Conservation (phyloP, 116 monocot species). For the Trichopus zeylanicus region DNA sequence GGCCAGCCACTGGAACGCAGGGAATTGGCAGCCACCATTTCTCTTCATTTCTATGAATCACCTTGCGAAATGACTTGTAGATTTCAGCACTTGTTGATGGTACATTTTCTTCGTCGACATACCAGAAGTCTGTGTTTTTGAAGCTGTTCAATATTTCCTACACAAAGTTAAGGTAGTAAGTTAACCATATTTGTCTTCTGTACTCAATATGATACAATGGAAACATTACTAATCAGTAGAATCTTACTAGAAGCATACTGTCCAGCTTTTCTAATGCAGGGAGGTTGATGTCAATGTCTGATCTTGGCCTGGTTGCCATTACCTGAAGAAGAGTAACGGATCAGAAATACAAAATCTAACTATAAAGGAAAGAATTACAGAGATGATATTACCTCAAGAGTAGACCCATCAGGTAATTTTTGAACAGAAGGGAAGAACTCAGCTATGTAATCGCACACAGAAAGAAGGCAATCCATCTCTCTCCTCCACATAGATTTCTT, state of each 20-base stretch:
- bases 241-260: constrained; percentile 70
- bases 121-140: constrained; percentile 69
- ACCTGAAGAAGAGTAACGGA: constrained; percentile 30
- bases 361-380: background rate
- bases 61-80: constrained; percentile 39
- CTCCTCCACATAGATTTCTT: constrained; percentile 79
- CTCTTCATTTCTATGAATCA: constrained; percentile 54
- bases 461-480: constrained; percentile 80
- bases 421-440: constrained; percentile 50
- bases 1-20: constrained; percentile 58
- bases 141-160: constrained; percentile 80
- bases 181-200: too few species aligned
- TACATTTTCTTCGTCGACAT: constrained; percentile 46
- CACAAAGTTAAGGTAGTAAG: constrained; percentile 4
- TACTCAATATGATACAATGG: too few species aligned
- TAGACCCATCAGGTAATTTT: constrained; percentile 46
- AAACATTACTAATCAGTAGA: too few species aligned
- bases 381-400: constrained; percentile 42
- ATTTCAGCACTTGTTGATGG: constrained; percentile 23
- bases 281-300: constrained; percentile 78
- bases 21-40: constrained; percentile 94
- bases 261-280: constrained; percentile 81
- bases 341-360: background rate
- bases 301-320: constrained; percentile 60
- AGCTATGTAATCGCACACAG: constrained; percentile 71